Evolutionary conservation across 495 filamentous ascomycete genomes (phyloP).

Genomic region (Penicillium angulare): DNA sequence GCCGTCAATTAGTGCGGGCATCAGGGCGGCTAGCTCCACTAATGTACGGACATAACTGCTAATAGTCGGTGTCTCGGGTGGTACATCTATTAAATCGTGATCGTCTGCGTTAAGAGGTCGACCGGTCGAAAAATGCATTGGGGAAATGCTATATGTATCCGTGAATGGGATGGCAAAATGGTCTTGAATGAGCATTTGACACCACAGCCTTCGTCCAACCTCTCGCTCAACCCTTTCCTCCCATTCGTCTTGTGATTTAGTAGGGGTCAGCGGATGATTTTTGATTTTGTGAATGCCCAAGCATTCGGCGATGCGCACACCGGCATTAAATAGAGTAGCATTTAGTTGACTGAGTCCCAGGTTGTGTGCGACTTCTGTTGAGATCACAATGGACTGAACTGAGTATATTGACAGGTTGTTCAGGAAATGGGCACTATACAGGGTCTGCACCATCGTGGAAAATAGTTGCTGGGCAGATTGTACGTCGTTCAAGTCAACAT

Average conservation of each 20-base stretch:
- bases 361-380: slow-evolving; percentile 46
- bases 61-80: slow-evolving; percentile 34
- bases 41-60: slow-evolving; percentile 41
- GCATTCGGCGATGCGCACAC: slow-evolving; percentile 39
- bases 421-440: slow-evolving; percentile 28
- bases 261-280: slow-evolving; percentile 10
- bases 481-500: slow-evolving; percentile 21
- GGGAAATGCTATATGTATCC: slow-evolving; percentile 45
- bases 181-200: slow-evolving; percentile 45
- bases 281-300: slow-evolving; percentile 34
- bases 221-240: slow-evolving; percentile 33
- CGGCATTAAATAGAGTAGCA: slow-evolving; percentile 37
- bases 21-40: slow-evolving; percentile 37
- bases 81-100: slow-evolving; percentile 33
- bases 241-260: slow-evolving; percentile 26
- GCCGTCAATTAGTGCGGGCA: slow-evolving; percentile 42
- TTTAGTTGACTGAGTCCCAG: slow-evolving; percentile 45
- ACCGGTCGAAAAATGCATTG: slow-evolving; percentile 37
- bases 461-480: slow-evolving; percentile 26
- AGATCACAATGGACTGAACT: slow-evolving; percentile 44
- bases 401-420: slow-evolving; percentile 37
- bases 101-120: slow-evolving; percentile 41
- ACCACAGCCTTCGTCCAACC: slow-evolving; percentile 44
- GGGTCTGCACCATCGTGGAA: slow-evolving; percentile 27
- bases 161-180: slow-evolving; percentile 50